Conservation (phyloP, 129 eudicot species). For the Scalesia atractyloides region DNA sequence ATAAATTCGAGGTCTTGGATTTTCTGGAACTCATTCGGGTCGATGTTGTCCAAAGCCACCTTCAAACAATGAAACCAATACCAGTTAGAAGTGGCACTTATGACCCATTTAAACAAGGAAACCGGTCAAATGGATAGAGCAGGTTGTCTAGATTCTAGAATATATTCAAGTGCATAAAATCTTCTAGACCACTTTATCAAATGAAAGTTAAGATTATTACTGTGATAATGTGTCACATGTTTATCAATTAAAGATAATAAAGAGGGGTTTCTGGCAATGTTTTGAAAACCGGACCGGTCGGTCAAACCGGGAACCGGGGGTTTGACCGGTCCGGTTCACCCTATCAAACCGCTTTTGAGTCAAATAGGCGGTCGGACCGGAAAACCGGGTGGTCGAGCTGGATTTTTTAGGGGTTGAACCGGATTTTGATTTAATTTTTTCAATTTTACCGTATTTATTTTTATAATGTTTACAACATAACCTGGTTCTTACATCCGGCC, state of each 20-base stretch:
- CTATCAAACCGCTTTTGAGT: too few relatives aligned
- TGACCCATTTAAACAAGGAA: conserved; percentile 34
- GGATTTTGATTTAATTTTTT: too few relatives aligned
- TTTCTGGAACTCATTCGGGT: conserved; percentile 61
- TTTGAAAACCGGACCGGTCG: too few relatives aligned
- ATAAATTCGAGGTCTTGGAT: conserved; percentile 58
- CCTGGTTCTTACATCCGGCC: too few relatives aligned
- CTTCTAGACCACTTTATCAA: neutral
- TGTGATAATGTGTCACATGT: neutral
- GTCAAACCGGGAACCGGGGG: too few relatives aligned
- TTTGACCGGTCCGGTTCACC: too few relatives aligned
- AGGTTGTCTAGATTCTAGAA: neutral
- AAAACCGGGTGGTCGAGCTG: too few relatives aligned
- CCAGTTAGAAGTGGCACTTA: conserved; percentile 66
- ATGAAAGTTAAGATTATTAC: neutral
- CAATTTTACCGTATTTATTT: too few relatives aligned
- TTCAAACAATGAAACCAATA: conserved; percentile 26
- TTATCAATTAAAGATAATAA: neutral
- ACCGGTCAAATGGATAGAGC: neutral
- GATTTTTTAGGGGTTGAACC: neutral
- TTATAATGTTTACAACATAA: too few relatives aligned
- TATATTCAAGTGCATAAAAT: neutral
- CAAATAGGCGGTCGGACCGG: too few relatives aligned
- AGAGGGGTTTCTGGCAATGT: neutral
- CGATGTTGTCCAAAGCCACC: conserved; percentile 87